Evolutionary conservation across 108 stramenopile genomes (phyloP), one percentile per base, ranked within the genome.

Genomic region (Craspedostauros australis): DNA sequence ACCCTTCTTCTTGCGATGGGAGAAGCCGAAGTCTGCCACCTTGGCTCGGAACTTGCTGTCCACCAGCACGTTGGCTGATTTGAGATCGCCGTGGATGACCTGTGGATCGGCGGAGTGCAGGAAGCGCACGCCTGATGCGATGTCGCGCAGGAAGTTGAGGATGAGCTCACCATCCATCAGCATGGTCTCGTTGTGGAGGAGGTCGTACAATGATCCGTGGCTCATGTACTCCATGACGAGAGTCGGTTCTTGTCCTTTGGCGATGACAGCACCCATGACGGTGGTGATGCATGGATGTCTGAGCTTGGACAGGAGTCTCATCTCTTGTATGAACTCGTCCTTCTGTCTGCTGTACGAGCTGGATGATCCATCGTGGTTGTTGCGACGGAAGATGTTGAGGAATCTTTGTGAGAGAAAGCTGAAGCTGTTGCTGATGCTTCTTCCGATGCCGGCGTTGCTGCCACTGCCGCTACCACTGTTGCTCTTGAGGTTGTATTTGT

Each of bases 241-340:
- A 8, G 15, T 54, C 4, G 80, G 80, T 34, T 82, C 80, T 15
- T 45, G 30, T 20, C 26, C 40, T 29, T 21, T 3, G 11, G 60
- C 50, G 11, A 73, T 49, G 6, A 80, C 79, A 4, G 72, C 52
- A n/a, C 64, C 72, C 64, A 65, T 72, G 20, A 79, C 76, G 9
- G 76, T 82, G 0, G 73, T 77, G 29, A 82, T 82, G 31, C 70
- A 75, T 5, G 80, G 80, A 50, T 81, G 80, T 8, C 80, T 57
- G 8, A 81, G 60, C 32, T 73, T 74, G 24, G 59, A 66, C 11
- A 77, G 64, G 24, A 72, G 19, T 37, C 80, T 39, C 80, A 81
- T 81, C 54, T 81, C 80, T 0, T 39, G 22, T 0, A 75, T 50
- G 46, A 80, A 75, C 14, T 75, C 70, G 19, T 63, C 40, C 44